Evolutionary conservation across 2,329 filamentous ascomycete species (phyloP).

Genomic region (Diatrype stigma): DNA sequence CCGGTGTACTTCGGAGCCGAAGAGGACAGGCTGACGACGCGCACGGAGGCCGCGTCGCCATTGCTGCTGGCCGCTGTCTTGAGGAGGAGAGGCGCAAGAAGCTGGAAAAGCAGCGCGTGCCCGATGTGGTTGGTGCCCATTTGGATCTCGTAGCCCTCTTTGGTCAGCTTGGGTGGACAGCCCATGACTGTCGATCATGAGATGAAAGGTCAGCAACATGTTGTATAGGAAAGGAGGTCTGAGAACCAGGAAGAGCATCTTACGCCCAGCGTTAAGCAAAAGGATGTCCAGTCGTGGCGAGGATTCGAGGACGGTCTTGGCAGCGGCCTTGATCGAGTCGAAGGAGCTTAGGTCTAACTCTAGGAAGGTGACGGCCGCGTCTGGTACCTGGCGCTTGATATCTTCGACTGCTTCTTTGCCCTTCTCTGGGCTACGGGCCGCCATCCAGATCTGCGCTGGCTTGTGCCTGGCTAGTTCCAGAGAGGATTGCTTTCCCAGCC

Average conservation of each 20-base stretch:
- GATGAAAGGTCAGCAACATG: neutral
- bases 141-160: slow-evolving; percentile 38
- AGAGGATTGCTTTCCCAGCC: slow-evolving; percentile 34
- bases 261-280: slow-evolving; percentile 34
- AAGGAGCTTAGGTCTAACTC: slow-evolving; percentile 34
- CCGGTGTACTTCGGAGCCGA: slow-evolving; percentile 4
- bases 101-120: slow-evolving; percentile 34
- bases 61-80: slow-evolving; percentile 2
- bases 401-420: slow-evolving; percentile 24
- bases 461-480: slow-evolving; percentile 33
- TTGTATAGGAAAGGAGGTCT: too few relatives aligned
- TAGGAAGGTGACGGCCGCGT: slow-evolving; percentile 18
- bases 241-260: neutral
- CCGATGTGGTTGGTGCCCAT: slow-evolving; percentile 41
- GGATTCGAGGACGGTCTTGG: slow-evolving; percentile 23
- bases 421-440: slow-evolving; percentile 29
- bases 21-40: slow-evolving; percentile 9
- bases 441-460: slow-evolving; percentile 13
- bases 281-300: slow-evolving; percentile 35
- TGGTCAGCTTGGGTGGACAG: slow-evolving; percentile 24
- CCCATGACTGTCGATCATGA: slow-evolving; percentile 26
- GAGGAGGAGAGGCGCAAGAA: slow-evolving; percentile 17
- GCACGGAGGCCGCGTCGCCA: too few relatives aligned
- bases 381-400: slow-evolving; percentile 14
- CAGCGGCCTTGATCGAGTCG: slow-evolving; percentile 27